Base-by-base conservation (phyloP, 2,329 filamentous ascomycete genomes). In the Biscogniauxia sp. region DNA sequence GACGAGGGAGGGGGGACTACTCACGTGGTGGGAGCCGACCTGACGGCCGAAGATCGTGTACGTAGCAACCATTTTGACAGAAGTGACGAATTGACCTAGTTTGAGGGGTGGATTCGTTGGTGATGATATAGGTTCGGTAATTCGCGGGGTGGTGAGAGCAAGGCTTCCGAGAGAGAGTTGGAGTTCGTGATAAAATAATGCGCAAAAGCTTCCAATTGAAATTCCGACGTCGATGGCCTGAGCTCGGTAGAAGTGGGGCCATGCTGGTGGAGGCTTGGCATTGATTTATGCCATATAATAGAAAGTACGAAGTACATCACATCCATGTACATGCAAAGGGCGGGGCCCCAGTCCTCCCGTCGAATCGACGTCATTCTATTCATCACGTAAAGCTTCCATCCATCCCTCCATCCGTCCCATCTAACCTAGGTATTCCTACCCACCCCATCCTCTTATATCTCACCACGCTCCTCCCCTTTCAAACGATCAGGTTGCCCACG, bases 21-120 rank as follows among this genome's bases (percentile, higher is more conserved):
- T 73, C 70, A 87, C 84, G 77, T 84, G 80, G 79, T 87, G 84
- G 64, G 84, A 84, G 78, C 79, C 84, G 74, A 87, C 75, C 75
- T 86, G 80, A 73, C 79, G 80, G 77, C 84, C 84, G 74, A 84
- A 77, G 70, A 87, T 78, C 67, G 74, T 80, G 79, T 87, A 87
- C 69, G 75, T 77, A 66, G 75, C 72, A 68, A 79, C 78, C 80
- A 82, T 82, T 61, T 74, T 80, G 76, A 68, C 70, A 72, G 70
- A 69, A 67, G 65, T 68, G 66, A 62, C 58, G 62, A 61, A 67
- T 70, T 66, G 67, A 56, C 60, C 65, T 61, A 56, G 61, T 52
- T 52, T 53, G 58, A 62, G 56, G 59, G 59, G 2, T 2, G 28
- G 11, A n/a, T 45, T 5, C 13, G 5, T n/a, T 45, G 37, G 37